Evolutionary conservation across 2,329 filamentous ascomycete species (phyloP).

Genomic region (Colletotrichum eremochloae): DNA sequence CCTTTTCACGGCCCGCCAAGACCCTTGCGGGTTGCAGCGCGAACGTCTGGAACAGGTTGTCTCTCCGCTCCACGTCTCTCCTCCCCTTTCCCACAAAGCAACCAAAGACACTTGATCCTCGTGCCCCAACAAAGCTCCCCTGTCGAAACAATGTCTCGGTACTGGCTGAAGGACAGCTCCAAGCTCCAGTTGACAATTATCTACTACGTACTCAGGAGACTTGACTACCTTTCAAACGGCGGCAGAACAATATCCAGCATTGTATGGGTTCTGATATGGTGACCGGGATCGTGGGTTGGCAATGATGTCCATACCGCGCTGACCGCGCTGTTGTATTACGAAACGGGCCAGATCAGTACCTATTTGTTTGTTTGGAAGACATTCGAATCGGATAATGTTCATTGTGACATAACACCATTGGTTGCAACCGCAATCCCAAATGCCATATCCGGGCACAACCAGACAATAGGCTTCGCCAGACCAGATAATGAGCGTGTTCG

Average conservation of each 20-base stretch:
- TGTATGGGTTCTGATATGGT: conserved; percentile 27
- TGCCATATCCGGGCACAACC: not conserved
- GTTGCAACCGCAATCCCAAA: not conserved
- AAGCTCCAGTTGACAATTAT: conserved; percentile 29
- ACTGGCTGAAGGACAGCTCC: conserved; percentile 23
- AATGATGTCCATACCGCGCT: conserved; percentile 33
- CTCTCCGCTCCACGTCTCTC: conserved; percentile 33
- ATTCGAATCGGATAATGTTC: not conserved
- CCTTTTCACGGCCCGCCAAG: conserved; percentile 5
- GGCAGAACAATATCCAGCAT: conserved; percentile 36
- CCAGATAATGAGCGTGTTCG: conserved; percentile 16
- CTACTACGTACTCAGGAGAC: conserved; percentile 28
- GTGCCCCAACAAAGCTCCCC: conserved; percentile 24
- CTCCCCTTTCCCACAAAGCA: conserved; percentile 18
- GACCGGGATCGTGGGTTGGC: conserved; percentile 27
- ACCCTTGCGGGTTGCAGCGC: conserved; percentile 31
- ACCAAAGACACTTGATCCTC: conserved; percentile 3
- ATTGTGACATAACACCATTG: too few species aligned
- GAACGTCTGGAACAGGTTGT: conserved; percentile 39
- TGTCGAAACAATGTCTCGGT: conserved; percentile 16
- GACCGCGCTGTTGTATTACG: conserved; percentile 24
- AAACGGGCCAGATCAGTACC: conserved; percentile 20
- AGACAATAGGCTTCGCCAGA: not conserved
- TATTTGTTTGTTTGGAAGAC: not conserved
- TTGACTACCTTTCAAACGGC: conserved; percentile 26